Percentiles rank a stretch among this genome's conserved stretches.
These are phyloP conservation scores for Cyanidioschyzon merolae DNA, from an alignment of 23 red algal species.

Conservation along the genomic window DNA sequence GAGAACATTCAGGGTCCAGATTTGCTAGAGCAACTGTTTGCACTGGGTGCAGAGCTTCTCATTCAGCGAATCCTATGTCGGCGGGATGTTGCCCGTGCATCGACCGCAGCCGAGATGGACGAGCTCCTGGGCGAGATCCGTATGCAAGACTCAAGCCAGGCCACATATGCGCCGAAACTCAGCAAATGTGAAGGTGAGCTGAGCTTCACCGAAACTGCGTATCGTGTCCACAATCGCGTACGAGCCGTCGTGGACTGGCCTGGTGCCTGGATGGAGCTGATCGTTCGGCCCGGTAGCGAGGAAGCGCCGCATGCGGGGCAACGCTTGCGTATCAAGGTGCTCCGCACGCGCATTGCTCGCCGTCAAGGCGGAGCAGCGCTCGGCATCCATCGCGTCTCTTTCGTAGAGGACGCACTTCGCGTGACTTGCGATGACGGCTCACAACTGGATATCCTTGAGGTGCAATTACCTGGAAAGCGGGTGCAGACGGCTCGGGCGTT, in stretches of 20 bases:
- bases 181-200: constrained; percentile 51
- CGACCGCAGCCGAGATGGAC: constrained; percentile 12
- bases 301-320: neutral
- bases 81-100: neutral
- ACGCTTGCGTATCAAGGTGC: constrained; percentile 59
- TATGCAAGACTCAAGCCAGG: constrained; percentile 42
- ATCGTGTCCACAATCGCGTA: constrained; percentile 74
- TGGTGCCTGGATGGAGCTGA: constrained; percentile 76
- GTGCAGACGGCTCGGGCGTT: constrained; percentile 56
- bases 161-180: constrained; percentile 69
- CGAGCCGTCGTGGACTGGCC: constrained; percentile 66
- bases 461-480: constrained; percentile 78
- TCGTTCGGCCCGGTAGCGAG: constrained; percentile 8
- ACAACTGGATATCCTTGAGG: constrained; percentile 37
- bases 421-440: constrained; percentile 88
- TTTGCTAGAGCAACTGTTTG: constrained; percentile 58
- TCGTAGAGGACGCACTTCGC: constrained; percentile 31
- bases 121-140: constrained; percentile 38
- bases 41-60: constrained; percentile 17
- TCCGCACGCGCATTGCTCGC: constrained; percentile 36
- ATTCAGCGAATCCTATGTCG: neutral
- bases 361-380: constrained; percentile 42
- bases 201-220: constrained; percentile 70
- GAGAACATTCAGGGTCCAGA: constrained; percentile 64
- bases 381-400: constrained; percentile 61